Evolutionary conservation across 1,284 basidiomycete genomes (phyloP).

Genomic region (Ceratobasidium sp.): DNA sequence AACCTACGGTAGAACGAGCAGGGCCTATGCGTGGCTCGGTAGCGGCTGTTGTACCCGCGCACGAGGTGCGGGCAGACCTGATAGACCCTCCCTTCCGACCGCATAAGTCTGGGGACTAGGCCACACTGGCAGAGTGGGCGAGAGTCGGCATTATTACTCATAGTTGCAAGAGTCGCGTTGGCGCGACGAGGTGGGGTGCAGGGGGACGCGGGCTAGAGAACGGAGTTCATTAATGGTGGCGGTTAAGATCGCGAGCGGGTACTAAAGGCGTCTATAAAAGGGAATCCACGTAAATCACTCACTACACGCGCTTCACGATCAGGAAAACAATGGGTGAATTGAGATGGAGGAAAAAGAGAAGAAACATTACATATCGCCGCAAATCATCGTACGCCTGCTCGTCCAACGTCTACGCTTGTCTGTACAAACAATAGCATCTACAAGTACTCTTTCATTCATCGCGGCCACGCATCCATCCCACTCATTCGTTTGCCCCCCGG

Average conservation of each 20-base stretch:
- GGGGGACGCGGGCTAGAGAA: not conserved
- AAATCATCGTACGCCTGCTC: constrained; percentile 17
- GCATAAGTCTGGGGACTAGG: not conserved
- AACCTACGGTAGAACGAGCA: constrained; percentile 18
- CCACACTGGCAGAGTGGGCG: constrained; percentile 7
- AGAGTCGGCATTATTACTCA: not conserved
- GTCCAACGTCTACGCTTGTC: not conserved
- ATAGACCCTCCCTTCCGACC: not conserved
- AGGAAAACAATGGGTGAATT: constrained; percentile 1
- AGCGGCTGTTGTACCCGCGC: not conserved
- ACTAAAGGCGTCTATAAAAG: not conserved
- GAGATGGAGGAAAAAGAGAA: not conserved
- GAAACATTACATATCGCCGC: constrained; percentile 11
- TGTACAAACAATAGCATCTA: constrained; percentile 51
- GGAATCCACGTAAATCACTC: constrained; percentile 1
- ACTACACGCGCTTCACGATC: not conserved
- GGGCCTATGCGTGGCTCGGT: constrained; percentile 14
- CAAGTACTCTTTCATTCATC: constrained; percentile 60
- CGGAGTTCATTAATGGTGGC: constrained; percentile 8
- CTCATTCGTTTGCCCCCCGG: constrained; percentile 74
- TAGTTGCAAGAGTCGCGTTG: not conserved
- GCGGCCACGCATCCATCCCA: constrained; percentile 80
- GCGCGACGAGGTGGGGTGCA: not conserved
- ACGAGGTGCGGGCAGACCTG: constrained; percentile 21
- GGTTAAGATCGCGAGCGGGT: not conserved